phyloP scores from a whole-genome alignment of 306 rosid species.

The Oxytropis ochrocephala region DNA sequence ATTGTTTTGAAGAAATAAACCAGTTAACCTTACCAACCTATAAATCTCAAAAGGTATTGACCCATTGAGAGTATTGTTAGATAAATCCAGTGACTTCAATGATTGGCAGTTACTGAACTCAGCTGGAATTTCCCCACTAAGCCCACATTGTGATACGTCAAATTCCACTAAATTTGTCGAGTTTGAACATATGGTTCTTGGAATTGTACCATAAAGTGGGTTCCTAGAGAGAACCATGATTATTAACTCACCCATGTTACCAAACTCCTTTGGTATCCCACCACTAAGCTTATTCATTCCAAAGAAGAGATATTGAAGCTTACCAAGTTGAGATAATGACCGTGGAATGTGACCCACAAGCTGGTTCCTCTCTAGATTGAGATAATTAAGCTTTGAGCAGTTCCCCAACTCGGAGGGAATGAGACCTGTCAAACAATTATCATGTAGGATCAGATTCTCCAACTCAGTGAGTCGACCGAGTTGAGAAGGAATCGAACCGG shows the following conservation, averaged over 20 bases:
- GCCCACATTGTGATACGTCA: constrained; percentile 27
- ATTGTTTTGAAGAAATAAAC: constrained; percentile 64
- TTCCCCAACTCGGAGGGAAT: constrained; percentile 69
- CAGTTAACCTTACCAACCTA: constrained; percentile 39
- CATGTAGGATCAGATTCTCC: constrained; percentile 38
- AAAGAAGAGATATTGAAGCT: constrained; percentile 65
- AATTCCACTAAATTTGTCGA: constrained; percentile 53
- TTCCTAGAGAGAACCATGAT: constrained; percentile 58
- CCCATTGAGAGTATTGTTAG: constrained; percentile 59
- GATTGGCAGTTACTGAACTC: constrained; percentile 61
- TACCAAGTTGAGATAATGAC: constrained; percentile 45
- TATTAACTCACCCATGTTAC: constrained; percentile 40
- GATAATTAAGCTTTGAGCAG: constrained; percentile 55
- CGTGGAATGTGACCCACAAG: constrained; percentile 59
- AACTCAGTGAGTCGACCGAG: constrained; percentile 57
- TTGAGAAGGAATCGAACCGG: constrained; percentile 52
- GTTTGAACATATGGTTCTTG: constrained; percentile 60
- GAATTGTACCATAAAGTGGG: constrained; percentile 49
- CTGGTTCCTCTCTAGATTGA: constrained; percentile 56
- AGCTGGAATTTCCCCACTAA: constrained; percentile 64
- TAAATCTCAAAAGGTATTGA: constrained; percentile 65
- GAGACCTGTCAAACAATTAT: constrained; percentile 53
- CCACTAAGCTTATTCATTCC: constrained; percentile 58
- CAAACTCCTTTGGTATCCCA: constrained; percentile 53
- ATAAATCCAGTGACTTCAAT: constrained; percentile 58